Evolutionary conservation across 2,329 filamentous ascomycete species (phyloP).

Genomic region (Samsoniella hepiali): DNA sequence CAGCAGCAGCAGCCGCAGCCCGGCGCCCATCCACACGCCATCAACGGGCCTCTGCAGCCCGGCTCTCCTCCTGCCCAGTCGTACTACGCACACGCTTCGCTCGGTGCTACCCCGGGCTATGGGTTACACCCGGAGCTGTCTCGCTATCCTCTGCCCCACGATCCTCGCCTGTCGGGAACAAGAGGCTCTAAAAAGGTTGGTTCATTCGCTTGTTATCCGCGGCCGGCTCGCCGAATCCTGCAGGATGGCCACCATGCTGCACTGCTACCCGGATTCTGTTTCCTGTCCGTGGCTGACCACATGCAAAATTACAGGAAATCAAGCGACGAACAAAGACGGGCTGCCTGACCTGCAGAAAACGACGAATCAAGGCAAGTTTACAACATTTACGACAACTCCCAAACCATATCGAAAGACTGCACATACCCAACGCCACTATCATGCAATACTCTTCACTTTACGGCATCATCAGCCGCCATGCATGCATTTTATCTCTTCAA

Average conservation of each 20-base stretch:
- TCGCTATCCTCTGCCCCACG: constrained; percentile 47
- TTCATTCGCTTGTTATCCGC: constrained; percentile 22
- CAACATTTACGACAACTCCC: neutral
- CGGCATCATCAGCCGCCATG: neutral
- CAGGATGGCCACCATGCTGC: neutral
- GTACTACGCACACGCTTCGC: constrained; percentile 43
- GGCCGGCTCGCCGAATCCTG: neutral
- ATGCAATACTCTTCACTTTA: neutral
- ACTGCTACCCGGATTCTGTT: neutral
- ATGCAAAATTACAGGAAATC: constrained; percentile 49
- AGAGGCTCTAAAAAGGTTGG: constrained; percentile 57
- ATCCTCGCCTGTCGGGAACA: constrained; percentile 46
- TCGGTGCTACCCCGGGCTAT: constrained; percentile 38
- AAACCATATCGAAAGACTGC: neutral
- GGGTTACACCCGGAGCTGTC: constrained; percentile 43
- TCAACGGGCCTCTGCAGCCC: constrained; percentile 31
- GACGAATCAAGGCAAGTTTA: constrained; percentile 58
- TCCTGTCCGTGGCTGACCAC: neutral
- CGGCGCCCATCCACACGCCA: constrained; percentile 20
- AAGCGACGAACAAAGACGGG: constrained; percentile 62
- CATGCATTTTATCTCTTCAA: neutral
- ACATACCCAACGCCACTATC: neutral
- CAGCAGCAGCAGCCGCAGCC: constrained; percentile 26
- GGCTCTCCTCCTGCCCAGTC: constrained; percentile 30
- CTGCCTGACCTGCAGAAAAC: constrained; percentile 60